Evolutionary conservation across 192 early-diverging fungal species (phyloP), one percentile per base, ranked within the genome.

Genomic region (Coemansia sp.): DNA sequence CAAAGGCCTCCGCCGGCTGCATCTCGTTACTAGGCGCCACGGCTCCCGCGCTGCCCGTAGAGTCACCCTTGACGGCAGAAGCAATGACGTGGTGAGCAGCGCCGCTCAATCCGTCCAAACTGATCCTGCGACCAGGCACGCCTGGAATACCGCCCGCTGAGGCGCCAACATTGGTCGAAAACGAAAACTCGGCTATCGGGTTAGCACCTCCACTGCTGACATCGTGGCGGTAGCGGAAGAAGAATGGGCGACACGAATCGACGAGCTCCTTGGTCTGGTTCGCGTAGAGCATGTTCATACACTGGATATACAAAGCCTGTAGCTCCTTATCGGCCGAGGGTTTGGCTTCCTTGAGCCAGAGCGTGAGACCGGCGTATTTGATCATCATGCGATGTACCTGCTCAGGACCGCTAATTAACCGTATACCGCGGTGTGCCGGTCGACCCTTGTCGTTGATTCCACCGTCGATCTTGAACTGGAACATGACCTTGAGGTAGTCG

Each of bases 321-420:
- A 92, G 66, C 62, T 93, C 92, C 59, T 86, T 86, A 71, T 90
- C 87, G 20, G 87, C 81, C 29, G 84, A 77, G 27, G 90, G 78
- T 39, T 91, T 89, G 70, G 92, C 86, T 56, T 92, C 88, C 62
- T 88, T 86, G 59, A 91, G 78, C 92, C 92, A 93, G 16, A 90
- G 61, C 38, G 86, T 84, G 39, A 92, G 73, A 2, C 88, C 89
- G 12, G 84, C 87, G 52, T 89, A 93, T 61, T 83, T 84, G 47
- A 87, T 80, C 56, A 92, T 72, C 37, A 78, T 70, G 59, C 88
- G 86, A 71, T 90, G 88, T 15, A 90, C 84, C 1, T 79, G 64
- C 20, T 89, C 87, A 20, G 90, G 90, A 13, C 85, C 75, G 62
- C 22, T 82, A 59, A 84, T 79, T 62, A 72, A 61, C 9, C 74